A percentile compares a stretch with the other conserved stretches of the same genome.
phyloP scores from a whole-genome alignment of 768 basidiomycete species.

The Trametes cingulata region DNA sequence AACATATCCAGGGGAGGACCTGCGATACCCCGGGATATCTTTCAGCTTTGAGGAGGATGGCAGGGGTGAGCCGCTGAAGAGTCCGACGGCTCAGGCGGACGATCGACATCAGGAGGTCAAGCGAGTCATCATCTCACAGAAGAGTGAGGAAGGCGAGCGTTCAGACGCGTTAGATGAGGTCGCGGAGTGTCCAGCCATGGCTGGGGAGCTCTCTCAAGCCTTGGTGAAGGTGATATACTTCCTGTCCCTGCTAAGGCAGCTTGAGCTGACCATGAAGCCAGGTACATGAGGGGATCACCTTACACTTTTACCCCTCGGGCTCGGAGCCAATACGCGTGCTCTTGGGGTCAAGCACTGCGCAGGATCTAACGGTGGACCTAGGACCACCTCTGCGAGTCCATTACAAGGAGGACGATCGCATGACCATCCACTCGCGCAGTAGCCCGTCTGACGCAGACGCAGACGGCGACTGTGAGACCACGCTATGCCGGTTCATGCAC shows the following conservation, averaged over 20 bases:
- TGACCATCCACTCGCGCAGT: slow-evolving; percentile 73
- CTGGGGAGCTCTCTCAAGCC: slow-evolving; percentile 66
- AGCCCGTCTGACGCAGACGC: slow-evolving; percentile 45
- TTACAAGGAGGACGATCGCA: slow-evolving; percentile 88
- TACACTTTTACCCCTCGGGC: slow-evolving; percentile 65
- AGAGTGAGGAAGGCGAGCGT: slow-evolving; percentile 53
- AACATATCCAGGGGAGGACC: slow-evolving; percentile 75
- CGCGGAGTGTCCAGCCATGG: slow-evolving; percentile 62
- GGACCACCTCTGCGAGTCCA: slow-evolving; percentile 76
- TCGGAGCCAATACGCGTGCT: slow-evolving; percentile 56
- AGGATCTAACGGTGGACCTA: slow-evolving; percentile 77
- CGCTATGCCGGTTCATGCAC: neutral
- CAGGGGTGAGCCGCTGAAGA: slow-evolving; percentile 52
- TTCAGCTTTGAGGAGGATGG: slow-evolving; percentile 82
- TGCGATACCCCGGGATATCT: slow-evolving; percentile 81
- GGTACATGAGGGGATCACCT: slow-evolving; percentile 72
- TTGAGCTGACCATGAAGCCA: slow-evolving; percentile 31
- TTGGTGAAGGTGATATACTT: slow-evolving; percentile 57
- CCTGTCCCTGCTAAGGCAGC: neutral
- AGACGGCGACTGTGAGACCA: slow-evolving; percentile 50
- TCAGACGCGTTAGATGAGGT: slow-evolving; percentile 78
- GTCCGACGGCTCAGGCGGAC: slow-evolving; percentile 42
- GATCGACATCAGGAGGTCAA: slow-evolving; percentile 77
- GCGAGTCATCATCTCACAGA: slow-evolving; percentile 72
- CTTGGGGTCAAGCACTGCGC: slow-evolving; percentile 76